Evolutionary conservation across 2,329 filamentous ascomycete genomes (phyloP), one percentile per base, ranked within the genome.

Genomic region (Aureobasidium sp.): DNA sequence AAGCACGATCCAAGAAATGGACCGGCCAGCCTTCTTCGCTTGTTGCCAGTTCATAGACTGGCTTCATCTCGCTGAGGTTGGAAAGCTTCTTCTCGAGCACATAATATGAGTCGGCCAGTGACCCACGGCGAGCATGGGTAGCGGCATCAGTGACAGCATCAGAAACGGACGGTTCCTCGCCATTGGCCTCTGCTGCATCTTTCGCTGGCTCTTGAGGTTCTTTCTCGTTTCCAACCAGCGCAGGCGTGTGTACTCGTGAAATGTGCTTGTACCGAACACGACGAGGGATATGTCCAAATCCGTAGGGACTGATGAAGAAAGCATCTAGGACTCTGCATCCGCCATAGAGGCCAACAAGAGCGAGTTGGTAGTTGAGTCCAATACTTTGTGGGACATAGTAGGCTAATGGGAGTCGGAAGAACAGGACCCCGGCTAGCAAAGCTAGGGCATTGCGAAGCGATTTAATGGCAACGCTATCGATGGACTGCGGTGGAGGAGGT

Each of bases 341-440:
- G 9, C 76, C 76, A 57, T 78, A 78, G 2, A 77, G 62, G 3
- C 75, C 76, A 1, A 78, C 74, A 7, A 78, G 71, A 5, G 74
- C 73, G 16, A 78, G 73, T 59, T 78, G 76, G 57, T 78, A 78
- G 16, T 75, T 78, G 21, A 78, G 67, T n/a, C 76, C 76, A 44
- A 78, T 75, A 61, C 73, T 76, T 62, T 75, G 76, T 5, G 76
- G 74, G 5, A 77, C 73, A 65, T 78, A 71, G 51, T 78, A 77
- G 4, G 68, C 69, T 5, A 78, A 68, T 14, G 76, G 75, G 14
- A 78, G 64, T 6, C 75, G 71, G 53, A 78, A 72, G 67, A 78
- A 78, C 10, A 78, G 69, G 25, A 73, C 64, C 0, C 72, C 73
- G 2, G 76, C 72, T 13, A 68, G 53, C 3, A 74, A 59, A 2